Conservation (phyloP, 495 filamentous ascomycete genomes). For the Penicillium subrubescens region DNA sequence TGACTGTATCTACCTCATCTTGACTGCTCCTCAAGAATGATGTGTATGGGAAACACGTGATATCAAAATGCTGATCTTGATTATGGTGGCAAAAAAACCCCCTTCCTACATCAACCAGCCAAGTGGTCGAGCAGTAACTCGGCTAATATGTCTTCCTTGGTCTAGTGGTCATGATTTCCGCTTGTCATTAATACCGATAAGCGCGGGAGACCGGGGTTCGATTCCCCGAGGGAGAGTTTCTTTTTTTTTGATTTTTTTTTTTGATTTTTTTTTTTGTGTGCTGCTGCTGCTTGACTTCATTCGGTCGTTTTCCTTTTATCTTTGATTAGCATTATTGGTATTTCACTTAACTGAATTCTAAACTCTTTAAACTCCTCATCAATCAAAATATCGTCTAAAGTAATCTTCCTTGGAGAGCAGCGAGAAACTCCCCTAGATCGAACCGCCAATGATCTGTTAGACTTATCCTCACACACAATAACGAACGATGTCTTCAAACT, state of each 20-base stretch:
- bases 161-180: slow-evolving; percentile 60
- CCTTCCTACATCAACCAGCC: slow-evolving; percentile 20
- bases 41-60: not conserved
- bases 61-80: not conserved
- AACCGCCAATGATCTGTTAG: not conserved
- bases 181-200: slow-evolving; percentile 50
- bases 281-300: not conserved
- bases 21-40: too few relatives aligned
- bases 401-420: not conserved
- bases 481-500: not conserved
- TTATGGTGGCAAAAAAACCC: too few relatives aligned
- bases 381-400: not conserved
- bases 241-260: slow-evolving; percentile 23
- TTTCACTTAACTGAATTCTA: too few relatives aligned
- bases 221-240: slow-evolving; percentile 53
- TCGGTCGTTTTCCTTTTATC: not conserved
- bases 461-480: not conserved
- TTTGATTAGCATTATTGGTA: not conserved
- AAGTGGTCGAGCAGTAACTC: slow-evolving; percentile 38
- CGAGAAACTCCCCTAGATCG: not conserved
- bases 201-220: slow-evolving; percentile 57
- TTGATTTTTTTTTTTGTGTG: not conserved
- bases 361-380: too few relatives aligned
- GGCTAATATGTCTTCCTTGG: slow-evolving; percentile 34
- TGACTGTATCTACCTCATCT: too few relatives aligned